phyloP scores from a whole-genome alignment of 352 stramenopile genomes.

The Phytophthora pinifolia region DNA sequence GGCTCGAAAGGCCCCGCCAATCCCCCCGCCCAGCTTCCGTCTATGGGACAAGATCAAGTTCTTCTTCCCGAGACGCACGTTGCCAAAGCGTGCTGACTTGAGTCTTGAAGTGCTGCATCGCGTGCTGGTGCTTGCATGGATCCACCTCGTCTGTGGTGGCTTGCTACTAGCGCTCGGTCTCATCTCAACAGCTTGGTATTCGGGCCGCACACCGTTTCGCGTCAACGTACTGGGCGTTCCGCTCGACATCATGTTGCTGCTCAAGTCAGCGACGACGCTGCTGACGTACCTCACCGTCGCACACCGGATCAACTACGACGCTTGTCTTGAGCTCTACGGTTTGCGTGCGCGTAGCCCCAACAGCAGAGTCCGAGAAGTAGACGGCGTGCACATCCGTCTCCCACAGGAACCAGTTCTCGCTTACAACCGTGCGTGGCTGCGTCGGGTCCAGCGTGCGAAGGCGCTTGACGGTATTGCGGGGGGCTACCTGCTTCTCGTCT shows the following conservation, averaged over 20 bases:
- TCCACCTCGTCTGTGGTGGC: slow-evolving; percentile 61
- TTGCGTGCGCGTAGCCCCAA: slow-evolving; percentile 23
- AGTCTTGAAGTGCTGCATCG: slow-evolving; percentile 77
- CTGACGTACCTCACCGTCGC: slow-evolving; percentile 55
- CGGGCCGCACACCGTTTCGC: slow-evolving; percentile 53
- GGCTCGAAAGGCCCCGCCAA: slow-evolving; percentile 1
- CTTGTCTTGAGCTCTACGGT: slow-evolving; percentile 52
- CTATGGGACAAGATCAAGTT: slow-evolving; percentile 61
- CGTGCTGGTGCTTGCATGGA: slow-evolving; percentile 65
- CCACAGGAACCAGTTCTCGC: slow-evolving; percentile 57
- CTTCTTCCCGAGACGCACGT: slow-evolving; percentile 70
- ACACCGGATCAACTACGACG: slow-evolving; percentile 64
- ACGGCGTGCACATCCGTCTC: slow-evolving; percentile 28
- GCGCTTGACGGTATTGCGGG: slow-evolving; percentile 48
- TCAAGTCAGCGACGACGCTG: slow-evolving; percentile 58
- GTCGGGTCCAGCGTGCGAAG: slow-evolving; percentile 61
- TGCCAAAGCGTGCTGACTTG: slow-evolving; percentile 53
- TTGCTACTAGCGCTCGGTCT: slow-evolving; percentile 54
- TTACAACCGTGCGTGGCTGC: slow-evolving; percentile 69
- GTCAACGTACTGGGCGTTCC: slow-evolving; percentile 47
- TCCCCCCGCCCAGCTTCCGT: slow-evolving; percentile 27
- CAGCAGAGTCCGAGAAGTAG: slow-evolving; percentile 33
- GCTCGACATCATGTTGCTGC: slow-evolving; percentile 60
- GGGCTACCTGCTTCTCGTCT: slow-evolving; percentile 69
- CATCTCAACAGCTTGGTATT: slow-evolving; percentile 44